Base-by-base conservation (phyloP, 1,284 basidiomycete species). In the Cryptococcus depauperatus region DNA sequence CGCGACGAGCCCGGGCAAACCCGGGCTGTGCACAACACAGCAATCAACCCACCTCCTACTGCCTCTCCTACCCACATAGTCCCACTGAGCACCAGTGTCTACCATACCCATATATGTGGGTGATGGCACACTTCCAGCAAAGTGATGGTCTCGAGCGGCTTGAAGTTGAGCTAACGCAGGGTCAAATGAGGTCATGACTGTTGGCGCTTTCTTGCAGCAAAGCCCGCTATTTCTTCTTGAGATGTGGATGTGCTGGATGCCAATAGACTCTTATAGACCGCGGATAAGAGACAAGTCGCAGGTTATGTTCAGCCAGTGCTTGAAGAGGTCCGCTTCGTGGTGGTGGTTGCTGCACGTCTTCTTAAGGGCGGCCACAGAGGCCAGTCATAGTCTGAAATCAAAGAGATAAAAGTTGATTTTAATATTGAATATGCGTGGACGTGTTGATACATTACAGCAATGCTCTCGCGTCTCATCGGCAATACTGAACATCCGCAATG, bases 51-150 rank as follows among this genome's bases (percentile, higher is more conserved):
- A 67, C 68, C 61, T 66, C 38, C 57, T 52, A 28, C 58, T 50
- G 22, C 62, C 56, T 41, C 57, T 53, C 35, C 59, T 56, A 16
- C 64, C 54, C 21, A 65, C 57, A 44, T 58, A 68, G 30, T 70
- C 68, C 66, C 67, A 70, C 43, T 70, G 66, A 37, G 57, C 61
- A 14, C 68, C 68, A 5, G 68, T 68, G 42, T 59, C 70, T 56
- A 80, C 76, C 59, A 74, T 70, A 30, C 77, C 77, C 51, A 77
- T 79, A 64, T 82, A 78, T 8, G 59, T 76, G 44, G 80, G 77
- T 19, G 78, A 76, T 48, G 71, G 64, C 43, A 73, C 61, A 48
- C 75, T 72, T 21, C 39, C 50, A 13, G 47, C 26, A 25, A 53
- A 54, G 4, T 46, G 41, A 35, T 55, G 45, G 38, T 62, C 61